Conservation (phyloP, 1,284 basidiomycete species). For the Chalciporus sp. region DNA sequence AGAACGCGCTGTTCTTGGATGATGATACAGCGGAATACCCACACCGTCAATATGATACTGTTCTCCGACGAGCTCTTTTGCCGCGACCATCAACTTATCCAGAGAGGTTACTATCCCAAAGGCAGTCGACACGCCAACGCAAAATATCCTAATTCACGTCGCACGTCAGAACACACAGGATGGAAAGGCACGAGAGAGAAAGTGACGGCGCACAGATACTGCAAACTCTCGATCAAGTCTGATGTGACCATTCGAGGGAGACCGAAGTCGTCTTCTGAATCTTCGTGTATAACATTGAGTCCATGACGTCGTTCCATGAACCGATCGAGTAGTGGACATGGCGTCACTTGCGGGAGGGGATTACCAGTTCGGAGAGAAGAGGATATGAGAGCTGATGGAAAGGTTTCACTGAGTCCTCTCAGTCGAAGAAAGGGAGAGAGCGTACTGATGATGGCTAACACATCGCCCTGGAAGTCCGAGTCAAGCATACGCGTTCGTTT, state of each 20-base stretch:
- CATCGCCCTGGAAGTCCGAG: constrained; percentile 81
- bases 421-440: not conserved
- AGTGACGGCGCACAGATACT: constrained; percentile 58
- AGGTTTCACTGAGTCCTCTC: not conserved
- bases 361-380: constrained; percentile 74
- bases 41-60: constrained; percentile 77
- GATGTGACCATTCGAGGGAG: constrained; percentile 64
- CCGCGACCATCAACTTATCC: constrained; percentile 74
- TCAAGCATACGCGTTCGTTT: constrained; percentile 77
- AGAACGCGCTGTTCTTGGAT: constrained; percentile 10
- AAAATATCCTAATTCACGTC: constrained; percentile 56
- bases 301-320: constrained; percentile 67
- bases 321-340: constrained; percentile 78
- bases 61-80: constrained; percentile 81
- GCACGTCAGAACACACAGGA: too few species aligned
- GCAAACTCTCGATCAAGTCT: constrained; percentile 67
- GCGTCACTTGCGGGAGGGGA: constrained; percentile 85
- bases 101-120: constrained; percentile 68
- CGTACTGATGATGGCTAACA: constrained; percentile 78
- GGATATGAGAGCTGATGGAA: constrained; percentile 59
- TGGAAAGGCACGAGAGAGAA: not conserved
- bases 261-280: constrained; percentile 70
- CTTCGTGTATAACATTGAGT: constrained; percentile 63
- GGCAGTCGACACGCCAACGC: constrained; percentile 73
- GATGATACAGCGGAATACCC: constrained; percentile 38